phyloP scores from a whole-genome alignment of 1,284 basidiomycete species.

The Grifola frondosa region DNA sequence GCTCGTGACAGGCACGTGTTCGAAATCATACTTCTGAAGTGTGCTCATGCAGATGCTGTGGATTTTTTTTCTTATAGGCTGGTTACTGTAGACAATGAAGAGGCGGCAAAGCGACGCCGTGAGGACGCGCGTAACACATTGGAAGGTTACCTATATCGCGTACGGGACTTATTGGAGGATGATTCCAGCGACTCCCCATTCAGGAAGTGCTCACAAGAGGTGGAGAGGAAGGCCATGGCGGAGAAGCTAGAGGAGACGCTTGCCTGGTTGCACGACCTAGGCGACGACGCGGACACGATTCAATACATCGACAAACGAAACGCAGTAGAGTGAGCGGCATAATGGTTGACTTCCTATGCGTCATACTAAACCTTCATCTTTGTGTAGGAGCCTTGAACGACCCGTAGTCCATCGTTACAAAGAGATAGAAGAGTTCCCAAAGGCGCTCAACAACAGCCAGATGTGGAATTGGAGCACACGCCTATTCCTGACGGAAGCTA shows the following conservation, averaged over 20 bases:
- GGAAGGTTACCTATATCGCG: constrained; percentile 89
- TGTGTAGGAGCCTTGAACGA: constrained; percentile 68
- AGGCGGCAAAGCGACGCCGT: constrained; percentile 72
- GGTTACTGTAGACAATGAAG: constrained; percentile 75
- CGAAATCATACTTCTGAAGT: neutral
- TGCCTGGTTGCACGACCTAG: constrained; percentile 83
- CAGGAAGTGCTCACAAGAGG: constrained; percentile 72
- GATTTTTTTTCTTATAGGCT: constrained; percentile 49
- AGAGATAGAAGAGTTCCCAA: constrained; percentile 79
- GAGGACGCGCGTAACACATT: constrained; percentile 93
- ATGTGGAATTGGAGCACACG: constrained; percentile 81
- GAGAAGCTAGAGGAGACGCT: constrained; percentile 71
- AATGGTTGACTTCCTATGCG: neutral
- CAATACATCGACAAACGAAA: constrained; percentile 74
- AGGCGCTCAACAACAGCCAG: constrained; percentile 73
- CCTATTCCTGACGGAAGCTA: constrained; percentile 80
- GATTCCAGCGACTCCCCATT: constrained; percentile 68
- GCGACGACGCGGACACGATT: constrained; percentile 79
- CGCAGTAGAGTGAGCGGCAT: constrained; percentile 71
- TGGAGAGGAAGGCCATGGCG: constrained; percentile 68
- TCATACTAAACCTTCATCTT: constrained; percentile 7
- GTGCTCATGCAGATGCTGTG: constrained; percentile 1
- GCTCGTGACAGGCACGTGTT: constrained; percentile 63
- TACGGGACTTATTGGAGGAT: constrained; percentile 81
- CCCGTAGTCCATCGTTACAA: constrained; percentile 85